Evolutionary conservation across 352 stramenopile species (phyloP).

Genomic region (Globisporangium yorkense): DNA sequence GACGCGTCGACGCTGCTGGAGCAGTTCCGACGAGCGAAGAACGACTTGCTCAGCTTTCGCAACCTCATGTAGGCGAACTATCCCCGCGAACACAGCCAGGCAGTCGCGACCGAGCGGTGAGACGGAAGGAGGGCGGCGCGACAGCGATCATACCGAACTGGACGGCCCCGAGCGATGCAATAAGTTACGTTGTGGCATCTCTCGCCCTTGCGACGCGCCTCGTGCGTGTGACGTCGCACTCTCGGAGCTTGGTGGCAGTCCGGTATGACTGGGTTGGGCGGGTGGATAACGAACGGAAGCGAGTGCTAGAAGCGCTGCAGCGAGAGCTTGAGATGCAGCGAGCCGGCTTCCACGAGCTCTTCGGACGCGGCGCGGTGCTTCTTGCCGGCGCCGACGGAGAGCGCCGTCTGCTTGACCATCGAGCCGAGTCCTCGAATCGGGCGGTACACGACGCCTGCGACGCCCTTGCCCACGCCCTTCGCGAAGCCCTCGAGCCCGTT

Average conservation of each 20-base stretch:
- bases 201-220: not conserved
- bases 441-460: slow-evolving; percentile 62
- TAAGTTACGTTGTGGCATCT: not conserved
- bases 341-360: slow-evolving; percentile 52
- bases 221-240: no score
- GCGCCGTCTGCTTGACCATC: slow-evolving; percentile 74
- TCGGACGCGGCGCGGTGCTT: slow-evolving; percentile 40
- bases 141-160: no score
- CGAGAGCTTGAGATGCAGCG: slow-evolving; percentile 52
- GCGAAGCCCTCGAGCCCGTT: slow-evolving; percentile 69
- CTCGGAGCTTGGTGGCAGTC: no score
- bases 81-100: slow-evolving; percentile 1
- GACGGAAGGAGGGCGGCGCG: no score
- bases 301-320: slow-evolving; percentile 51
- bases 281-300: no score
- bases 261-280: no score
- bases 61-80: slow-evolving; percentile 43
- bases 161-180: not conserved
- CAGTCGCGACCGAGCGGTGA: not conserved
- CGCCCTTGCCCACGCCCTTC: slow-evolving; percentile 62
- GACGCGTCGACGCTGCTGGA: slow-evolving; percentile 57
- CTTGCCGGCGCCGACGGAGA: slow-evolving; percentile 51
- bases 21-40: slow-evolving; percentile 69
- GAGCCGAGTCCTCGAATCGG: slow-evolving; percentile 65
- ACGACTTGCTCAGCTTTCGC: slow-evolving; percentile 66